A percentile compares a stretch with the other conserved stretches of the same genome.
These are phyloP conservation scores for Hericium rajendrae DNA, from an alignment of 768 basidiomycete species.

Conservation along the genomic window DNA sequence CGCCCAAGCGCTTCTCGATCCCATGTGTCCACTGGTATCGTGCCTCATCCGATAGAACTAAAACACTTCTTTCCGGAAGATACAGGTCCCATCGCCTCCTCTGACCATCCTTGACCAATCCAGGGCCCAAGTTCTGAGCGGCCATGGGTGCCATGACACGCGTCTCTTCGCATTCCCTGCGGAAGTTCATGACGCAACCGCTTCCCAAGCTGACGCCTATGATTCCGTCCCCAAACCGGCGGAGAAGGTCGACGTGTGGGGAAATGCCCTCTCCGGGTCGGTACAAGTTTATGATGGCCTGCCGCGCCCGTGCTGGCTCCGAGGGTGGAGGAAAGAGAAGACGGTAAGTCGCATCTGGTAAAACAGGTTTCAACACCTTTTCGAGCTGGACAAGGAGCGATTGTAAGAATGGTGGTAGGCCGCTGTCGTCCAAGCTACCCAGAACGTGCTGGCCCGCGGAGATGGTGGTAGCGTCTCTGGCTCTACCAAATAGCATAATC, in stretches of 20 bases:
- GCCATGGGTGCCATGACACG: no score
- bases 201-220: conserved; percentile 78
- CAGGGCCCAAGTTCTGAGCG: not conserved
- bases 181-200: conserved; percentile 75
- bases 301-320: conserved; percentile 44
- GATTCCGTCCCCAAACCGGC: conserved; percentile 83
- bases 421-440: conserved; percentile 18
- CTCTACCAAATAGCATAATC: conserved; percentile 77
- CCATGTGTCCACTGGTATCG: conserved; percentile 87
- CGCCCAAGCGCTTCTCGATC: conserved; percentile 54
- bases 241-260: conserved; percentile 78
- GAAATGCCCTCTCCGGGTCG: conserved; percentile 82
- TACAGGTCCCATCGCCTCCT: conserved; percentile 39
- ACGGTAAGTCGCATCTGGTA: conserved; percentile 40
- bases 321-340: conserved; percentile 49
- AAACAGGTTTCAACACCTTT: conserved; percentile 32
- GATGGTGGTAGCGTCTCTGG: not conserved
- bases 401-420: conserved; percentile 48
- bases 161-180: not conserved
- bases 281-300: conserved; percentile 88
- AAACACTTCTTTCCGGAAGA: conserved; percentile 65
- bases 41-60: conserved; percentile 73
- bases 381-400: conserved; percentile 45
- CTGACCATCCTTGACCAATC: not conserved
- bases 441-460: not conserved